Percentiles rank a stretch among this genome's conserved stretches.
These are phyloP conservation scores for Neopestalotiopsis sp. DNA, from an alignment of 2,329 filamentous ascomycete genomes.

Conservation along the genomic window DNA sequence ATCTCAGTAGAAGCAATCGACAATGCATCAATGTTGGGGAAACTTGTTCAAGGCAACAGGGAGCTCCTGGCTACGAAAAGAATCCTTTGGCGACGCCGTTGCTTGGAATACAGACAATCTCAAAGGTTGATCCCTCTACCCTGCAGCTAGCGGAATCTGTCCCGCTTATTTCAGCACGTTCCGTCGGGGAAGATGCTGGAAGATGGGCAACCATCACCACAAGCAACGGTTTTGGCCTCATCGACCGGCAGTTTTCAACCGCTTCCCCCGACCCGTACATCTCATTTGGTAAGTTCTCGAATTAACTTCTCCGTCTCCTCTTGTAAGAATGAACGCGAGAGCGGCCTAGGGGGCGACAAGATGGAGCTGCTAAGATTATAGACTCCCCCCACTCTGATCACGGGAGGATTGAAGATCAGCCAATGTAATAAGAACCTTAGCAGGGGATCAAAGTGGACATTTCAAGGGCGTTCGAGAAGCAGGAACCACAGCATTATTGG, in stretches of 20 bases:
- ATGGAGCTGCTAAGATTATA: neutral
- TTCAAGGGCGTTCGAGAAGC: neutral
- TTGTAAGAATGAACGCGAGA: neutral
- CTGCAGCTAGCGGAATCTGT: neutral
- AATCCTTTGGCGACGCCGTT: neutral
- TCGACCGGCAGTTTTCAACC: neutral
- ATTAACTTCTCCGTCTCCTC: neutral
- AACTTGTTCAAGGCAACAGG: neutral
- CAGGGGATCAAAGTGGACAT: neutral
- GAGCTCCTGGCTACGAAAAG: neutral
- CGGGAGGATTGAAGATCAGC: neutral
- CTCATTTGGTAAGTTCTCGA: neutral
- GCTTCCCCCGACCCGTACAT: neutral
- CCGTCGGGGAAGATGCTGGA: neutral
- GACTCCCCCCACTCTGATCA: neutral
- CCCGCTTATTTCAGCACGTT: neutral
- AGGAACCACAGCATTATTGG: neutral
- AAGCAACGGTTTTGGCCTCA: neutral
- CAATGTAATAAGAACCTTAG: neutral
- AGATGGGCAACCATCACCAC: neutral
- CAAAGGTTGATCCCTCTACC: neutral
- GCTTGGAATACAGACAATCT: neutral
- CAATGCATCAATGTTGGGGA: neutral
- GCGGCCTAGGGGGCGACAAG: neutral
- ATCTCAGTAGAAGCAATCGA: neutral